phyloP scores from a whole-genome alignment of 2,329 filamentous ascomycete species.

The Pseudogymnoascus sp. region DNA sequence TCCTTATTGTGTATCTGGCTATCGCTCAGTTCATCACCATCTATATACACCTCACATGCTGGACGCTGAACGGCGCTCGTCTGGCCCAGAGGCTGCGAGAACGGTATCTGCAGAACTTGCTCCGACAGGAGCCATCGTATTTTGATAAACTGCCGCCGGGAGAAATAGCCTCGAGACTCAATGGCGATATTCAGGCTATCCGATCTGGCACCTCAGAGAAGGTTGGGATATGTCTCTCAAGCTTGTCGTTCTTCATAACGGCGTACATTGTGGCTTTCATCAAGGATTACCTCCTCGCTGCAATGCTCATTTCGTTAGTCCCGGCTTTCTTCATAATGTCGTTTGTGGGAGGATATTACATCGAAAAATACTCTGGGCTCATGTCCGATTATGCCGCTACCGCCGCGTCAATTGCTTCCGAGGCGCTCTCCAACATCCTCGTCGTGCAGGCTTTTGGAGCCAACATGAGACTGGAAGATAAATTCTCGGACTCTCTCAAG shows the following conservation, averaged over 20 bases:
- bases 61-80: constrained; percentile 47
- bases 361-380: constrained; percentile 35
- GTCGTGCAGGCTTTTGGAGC: constrained; percentile 47
- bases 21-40: constrained; percentile 56
- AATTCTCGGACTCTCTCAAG: constrained; percentile 38
- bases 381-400: constrained; percentile 40
- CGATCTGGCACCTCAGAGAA: constrained; percentile 52
- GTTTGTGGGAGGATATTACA: constrained; percentile 40
- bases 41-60: constrained; percentile 55
- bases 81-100: constrained; percentile 46
- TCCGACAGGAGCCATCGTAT: constrained; percentile 45
- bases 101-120: constrained; percentile 40
- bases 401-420: constrained; percentile 44
- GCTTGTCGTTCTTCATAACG: constrained; percentile 48
- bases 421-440: constrained; percentile 41
- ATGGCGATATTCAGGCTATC: constrained; percentile 48
- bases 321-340: constrained; percentile 31
- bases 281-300: constrained; percentile 45
- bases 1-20: constrained; percentile 55
- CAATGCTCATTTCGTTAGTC: constrained; percentile 44
- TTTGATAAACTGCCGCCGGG: constrained; percentile 47
- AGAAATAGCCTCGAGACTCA: constrained; percentile 45
- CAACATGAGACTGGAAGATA: constrained; percentile 39
- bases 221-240: constrained; percentile 47
- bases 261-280: constrained; percentile 53